phyloP scores from a whole-genome alignment of 495 filamentous ascomycete species.

The Polyplosphaeria fusca region DNA sequence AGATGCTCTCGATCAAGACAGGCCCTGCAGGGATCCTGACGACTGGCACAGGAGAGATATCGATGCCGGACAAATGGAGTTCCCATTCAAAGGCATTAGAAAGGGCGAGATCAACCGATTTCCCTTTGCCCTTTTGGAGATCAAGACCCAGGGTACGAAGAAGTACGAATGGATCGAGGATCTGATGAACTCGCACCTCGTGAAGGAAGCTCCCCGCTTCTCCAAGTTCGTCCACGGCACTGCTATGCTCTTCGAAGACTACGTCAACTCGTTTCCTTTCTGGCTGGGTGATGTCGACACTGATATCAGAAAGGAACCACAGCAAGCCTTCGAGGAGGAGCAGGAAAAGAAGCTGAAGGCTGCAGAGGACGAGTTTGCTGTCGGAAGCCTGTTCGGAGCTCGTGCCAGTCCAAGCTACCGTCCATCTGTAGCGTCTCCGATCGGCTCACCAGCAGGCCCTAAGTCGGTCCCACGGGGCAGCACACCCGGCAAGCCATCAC shows the following conservation, averaged over 20 bases:
- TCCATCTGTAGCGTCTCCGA: conserved; percentile 28
- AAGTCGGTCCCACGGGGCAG: conserved; percentile 4
- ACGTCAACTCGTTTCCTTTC: conserved; percentile 94
- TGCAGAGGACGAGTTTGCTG: conserved; percentile 80
- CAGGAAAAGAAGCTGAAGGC: conserved; percentile 74
- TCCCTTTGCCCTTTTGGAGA: conserved; percentile 86
- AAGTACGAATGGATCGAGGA: conserved; percentile 84
- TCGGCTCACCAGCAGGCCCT: conserved; percentile 28
- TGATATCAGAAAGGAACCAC: conserved; percentile 89
- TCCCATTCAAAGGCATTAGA: conserved; percentile 77
- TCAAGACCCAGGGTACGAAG: conserved; percentile 77
- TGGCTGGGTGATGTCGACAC: conserved; percentile 88
- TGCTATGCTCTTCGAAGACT: conserved; percentile 85
- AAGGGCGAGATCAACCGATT: conserved; percentile 92
- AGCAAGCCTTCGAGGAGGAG: conserved; percentile 85
- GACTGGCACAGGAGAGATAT: conserved; percentile 92
- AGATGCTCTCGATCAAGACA: conserved; percentile 75
- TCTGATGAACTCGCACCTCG: conserved; percentile 84
- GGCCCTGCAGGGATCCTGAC: conserved; percentile 81
- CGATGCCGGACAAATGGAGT: conserved; percentile 75
- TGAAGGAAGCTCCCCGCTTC: conserved; percentile 84
- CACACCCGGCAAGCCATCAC: conserved; percentile 16
- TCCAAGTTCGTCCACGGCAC: conserved; percentile 96
- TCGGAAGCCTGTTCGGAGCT: conserved; percentile 74
- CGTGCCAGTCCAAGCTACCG: conserved; percentile 42